Evolutionary conservation across 805 yeast species (phyloP), one percentile per base, ranked within the genome.

Genomic region (Barnettozyma sucrosica): DNA sequence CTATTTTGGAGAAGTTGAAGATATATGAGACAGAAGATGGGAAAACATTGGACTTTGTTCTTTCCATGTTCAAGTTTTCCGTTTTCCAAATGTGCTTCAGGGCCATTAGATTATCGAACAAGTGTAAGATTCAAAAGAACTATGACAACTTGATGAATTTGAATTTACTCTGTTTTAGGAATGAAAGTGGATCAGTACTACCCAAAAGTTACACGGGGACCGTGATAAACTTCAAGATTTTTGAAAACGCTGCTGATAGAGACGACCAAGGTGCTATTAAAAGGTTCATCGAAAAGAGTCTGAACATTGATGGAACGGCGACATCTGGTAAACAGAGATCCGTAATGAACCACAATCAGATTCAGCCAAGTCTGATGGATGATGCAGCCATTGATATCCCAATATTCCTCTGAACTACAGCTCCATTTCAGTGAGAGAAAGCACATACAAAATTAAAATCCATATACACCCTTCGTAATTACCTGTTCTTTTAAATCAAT

Each of bases 1-100:
- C 79, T 2, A 76, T 80, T 11, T 62, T 89, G 28, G 92, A 85
- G 51, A 80, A 81, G 38, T 61, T 87, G 26, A 70, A 64, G 36
- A 66, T 70, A 8, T 64, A 63, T 28, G 19, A 13, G 33, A 21
- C 23, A 26, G 36, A 8, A 25, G 33, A 11, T 16, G 37, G 19
- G 11, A n/a, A 20, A 38, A 14, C 9, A 26, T 21, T n/a, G 57
- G 46, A 43, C 13, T 36, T 36, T 10, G 25, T 37, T 4, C 23
- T 47, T 9, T 33, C 44, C 7, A 33, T 34, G 4, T 83, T 78
- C 60, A 77, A 74, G 50, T 81, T 77, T 55, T 59, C 59, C 1
- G 61, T 72, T 24, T 69, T 82, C 48, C 67, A 71, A 45, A 76
- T 74, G 56, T 68, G 78, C 14, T 55, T 76, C 25, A 74, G 69